phyloP scores from a whole-genome alignment of 331 rosid genomes.

The Quercus phellos region DNA sequence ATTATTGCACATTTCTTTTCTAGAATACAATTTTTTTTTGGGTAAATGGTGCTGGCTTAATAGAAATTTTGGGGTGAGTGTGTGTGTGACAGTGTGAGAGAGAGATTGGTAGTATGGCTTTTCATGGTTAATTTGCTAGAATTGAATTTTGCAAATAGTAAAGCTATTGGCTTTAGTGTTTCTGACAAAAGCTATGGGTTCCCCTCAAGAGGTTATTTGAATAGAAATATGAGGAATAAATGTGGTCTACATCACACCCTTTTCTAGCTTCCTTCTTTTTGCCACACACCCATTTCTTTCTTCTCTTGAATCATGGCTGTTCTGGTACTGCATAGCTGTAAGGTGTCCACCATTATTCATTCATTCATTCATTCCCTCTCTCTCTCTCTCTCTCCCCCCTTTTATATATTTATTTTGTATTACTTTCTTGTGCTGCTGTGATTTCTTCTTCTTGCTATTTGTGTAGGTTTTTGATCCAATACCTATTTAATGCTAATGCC shows the following conservation, averaged over 20 bases:
- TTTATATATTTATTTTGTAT: constrained; percentile 25
- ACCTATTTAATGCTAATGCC: neutral
- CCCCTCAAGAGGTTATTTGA: constrained; percentile 28
- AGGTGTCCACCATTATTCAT: constrained; percentile 34
- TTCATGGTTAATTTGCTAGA: constrained; percentile 9
- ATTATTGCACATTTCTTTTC: constrained; percentile 48
- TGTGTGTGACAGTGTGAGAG: neutral
- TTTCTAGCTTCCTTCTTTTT: constrained; percentile 32
- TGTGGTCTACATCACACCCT: constrained; percentile 54
- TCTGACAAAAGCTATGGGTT: constrained; percentile 53
- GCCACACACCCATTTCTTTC: constrained; percentile 51
- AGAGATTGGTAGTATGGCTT: neutral
- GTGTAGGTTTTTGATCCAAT: constrained; percentile 8
- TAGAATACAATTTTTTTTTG: constrained; percentile 19
- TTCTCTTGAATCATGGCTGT: constrained; percentile 65
- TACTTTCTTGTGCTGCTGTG: constrained; percentile 16
- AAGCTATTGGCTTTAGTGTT: constrained; percentile 29
- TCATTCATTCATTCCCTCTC: constrained; percentile 10
- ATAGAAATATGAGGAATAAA: constrained; percentile 34
- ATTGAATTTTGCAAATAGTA: constrained; percentile 9
- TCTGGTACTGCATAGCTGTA: constrained; percentile 69
- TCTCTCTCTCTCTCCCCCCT: constrained; percentile 25
- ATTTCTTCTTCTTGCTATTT: neutral
- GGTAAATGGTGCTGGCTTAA: constrained; percentile 19
- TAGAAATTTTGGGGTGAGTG: neutral